Evolutionary conservation across 371 early-diverging fungal genomes (phyloP).

Genomic region (Mortierella sp.): DNA sequence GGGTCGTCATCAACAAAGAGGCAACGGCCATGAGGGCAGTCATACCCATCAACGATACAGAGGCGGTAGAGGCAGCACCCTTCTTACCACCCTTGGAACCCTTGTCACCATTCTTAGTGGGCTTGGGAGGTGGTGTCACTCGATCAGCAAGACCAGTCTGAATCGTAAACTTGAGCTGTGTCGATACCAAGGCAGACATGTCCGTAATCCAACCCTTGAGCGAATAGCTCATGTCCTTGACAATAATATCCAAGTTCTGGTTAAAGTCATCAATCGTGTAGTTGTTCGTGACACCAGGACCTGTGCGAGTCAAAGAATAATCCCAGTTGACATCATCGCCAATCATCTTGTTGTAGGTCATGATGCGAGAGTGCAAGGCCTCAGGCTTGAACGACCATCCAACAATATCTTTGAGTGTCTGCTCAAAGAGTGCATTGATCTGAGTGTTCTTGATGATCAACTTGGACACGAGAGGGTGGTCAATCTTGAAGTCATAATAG

Average conservation of each 20-base stretch:
- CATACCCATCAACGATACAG: not conserved
- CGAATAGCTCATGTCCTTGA: conserved; percentile 16
- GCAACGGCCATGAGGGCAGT: not conserved
- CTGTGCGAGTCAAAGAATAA: conserved; percentile 42
- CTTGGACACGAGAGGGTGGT: conserved; percentile 19
- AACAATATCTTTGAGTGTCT: conserved; percentile 56
- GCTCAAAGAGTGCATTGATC: conserved; percentile 54
- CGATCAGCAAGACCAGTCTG: conserved; percentile 9
- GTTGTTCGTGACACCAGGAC: conserved; percentile 52
- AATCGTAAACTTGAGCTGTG: conserved; percentile 2
- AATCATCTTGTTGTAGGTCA: conserved; percentile 60
- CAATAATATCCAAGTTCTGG: conserved; percentile 32
- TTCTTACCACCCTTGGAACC: not conserved
- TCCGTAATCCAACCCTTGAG: conserved; percentile 16
- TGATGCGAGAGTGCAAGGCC: conserved; percentile 55
- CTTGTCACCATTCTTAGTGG: not conserved
- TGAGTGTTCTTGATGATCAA: conserved; percentile 19
- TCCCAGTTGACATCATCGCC: conserved; percentile 60
- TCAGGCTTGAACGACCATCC: conserved; percentile 63
- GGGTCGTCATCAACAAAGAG: too few species aligned
- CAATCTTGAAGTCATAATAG: not conserved
- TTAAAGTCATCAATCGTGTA: conserved; percentile 55
- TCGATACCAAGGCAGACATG: conserved; percentile 8
- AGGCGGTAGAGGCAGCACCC: not conserved
- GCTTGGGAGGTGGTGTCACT: conserved; percentile 18